phyloP scores from a whole-genome alignment of 306 rosid genomes.

The Prosopis cineraria region DNA sequence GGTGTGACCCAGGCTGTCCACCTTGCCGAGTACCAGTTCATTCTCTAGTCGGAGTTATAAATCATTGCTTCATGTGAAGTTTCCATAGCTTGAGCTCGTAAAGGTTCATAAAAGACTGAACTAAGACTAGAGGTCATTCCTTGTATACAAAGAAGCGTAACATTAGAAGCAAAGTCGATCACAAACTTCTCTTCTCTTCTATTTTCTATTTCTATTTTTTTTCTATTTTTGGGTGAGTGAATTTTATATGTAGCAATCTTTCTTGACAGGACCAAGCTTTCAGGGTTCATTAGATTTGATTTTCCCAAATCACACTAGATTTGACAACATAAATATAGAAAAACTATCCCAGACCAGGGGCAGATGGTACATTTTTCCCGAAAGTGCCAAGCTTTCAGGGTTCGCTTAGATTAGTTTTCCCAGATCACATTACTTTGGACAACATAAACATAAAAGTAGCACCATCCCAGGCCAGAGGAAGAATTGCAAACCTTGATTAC shows the following conservation, averaged over 20 bases:
- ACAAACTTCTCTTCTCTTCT: no score
- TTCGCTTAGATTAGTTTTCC: neutral
- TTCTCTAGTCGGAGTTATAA: neutral
- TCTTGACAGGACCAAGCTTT: no score
- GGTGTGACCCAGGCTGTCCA: neutral
- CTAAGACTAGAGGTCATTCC: neutral
- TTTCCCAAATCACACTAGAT: no score
- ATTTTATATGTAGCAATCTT: no score
- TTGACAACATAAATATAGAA: no score
- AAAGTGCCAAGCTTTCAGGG: constrained; percentile 5
- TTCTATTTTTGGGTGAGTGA: no score
- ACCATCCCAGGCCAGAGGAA: neutral
- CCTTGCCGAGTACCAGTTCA: neutral
- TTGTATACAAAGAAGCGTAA: constrained; percentile 6
- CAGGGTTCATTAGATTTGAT: no score
- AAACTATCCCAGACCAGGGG: no score
- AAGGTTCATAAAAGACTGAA: constrained; percentile 20
- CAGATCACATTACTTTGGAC: neutral
- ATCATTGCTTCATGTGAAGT: constrained; percentile 10
- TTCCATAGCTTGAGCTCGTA: constrained; percentile 1
- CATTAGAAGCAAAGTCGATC: no score
- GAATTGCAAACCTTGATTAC: constrained; percentile 76
- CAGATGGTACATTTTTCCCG: neutral
- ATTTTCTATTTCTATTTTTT: no score
- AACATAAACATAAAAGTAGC: neutral